These are phyloP conservation scores for Leishmania martiniquensis DNA, from an alignment of 208 protist genomes.

Conservation along the genomic window DNA sequence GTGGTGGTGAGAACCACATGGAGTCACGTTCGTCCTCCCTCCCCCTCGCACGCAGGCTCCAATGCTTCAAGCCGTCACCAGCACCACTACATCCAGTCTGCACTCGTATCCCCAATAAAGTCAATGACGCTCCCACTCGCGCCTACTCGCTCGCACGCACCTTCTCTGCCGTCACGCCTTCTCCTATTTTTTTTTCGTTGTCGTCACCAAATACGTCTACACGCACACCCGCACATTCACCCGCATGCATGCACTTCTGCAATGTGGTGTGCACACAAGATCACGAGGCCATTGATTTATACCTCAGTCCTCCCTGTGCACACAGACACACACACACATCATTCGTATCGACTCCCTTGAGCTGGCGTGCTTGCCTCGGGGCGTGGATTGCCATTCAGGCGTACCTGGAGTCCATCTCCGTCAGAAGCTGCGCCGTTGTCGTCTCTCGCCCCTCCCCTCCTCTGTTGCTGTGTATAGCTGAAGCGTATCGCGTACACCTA, in stretches of 20 bases:
- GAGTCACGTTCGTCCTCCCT: no score
- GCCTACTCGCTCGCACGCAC: constrained; percentile 3
- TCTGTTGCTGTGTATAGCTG: neutral
- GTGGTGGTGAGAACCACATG: no score
- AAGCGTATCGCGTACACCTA: constrained; percentile 1
- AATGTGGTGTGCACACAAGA: neutral
- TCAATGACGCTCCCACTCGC: neutral
- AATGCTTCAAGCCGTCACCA: neutral
- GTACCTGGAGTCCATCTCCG: neutral
- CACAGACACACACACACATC: neutral
- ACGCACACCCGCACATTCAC: neutral
- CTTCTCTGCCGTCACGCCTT: neutral
- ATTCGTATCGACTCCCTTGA: neutral
- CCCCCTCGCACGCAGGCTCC: neutral
- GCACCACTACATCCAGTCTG: neutral
- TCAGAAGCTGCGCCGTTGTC: neutral
- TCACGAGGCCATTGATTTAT: neutral
- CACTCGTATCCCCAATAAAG: neutral
- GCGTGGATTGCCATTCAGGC: neutral
- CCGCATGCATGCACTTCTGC: neutral
- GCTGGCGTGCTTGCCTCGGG: neutral
- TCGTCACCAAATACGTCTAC: neutral
- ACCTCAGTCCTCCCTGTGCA: neutral
- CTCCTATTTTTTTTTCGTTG: neutral
- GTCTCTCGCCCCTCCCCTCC: neutral